Conservation (phyloP, 306 rosid species). For the Acacia confusa region DNA sequence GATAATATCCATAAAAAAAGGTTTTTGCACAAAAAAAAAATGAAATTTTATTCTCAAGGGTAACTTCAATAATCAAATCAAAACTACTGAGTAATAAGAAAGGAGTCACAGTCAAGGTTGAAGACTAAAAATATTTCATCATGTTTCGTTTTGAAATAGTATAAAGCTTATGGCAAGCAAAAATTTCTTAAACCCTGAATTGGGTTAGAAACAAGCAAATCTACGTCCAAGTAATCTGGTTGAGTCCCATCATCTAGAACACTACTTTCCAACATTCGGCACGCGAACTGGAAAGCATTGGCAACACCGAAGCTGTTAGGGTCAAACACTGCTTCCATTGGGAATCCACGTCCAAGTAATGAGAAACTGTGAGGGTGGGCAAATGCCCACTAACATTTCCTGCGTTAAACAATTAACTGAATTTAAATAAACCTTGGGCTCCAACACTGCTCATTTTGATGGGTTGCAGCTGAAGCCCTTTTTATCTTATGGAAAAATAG, state of each 20-base stretch:
- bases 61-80: background rate
- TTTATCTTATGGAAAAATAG: too few relatives aligned
- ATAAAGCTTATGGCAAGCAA: background rate
- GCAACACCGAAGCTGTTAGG: background rate
- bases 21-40: background rate
- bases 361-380: background rate
- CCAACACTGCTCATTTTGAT: too few relatives aligned
- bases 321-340: background rate
- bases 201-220: background rate
- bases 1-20: background rate
- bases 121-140: background rate
- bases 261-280: background rate
- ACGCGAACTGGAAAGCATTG: background rate
- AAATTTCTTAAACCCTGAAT: background rate
- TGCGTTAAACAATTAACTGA: too few relatives aligned
- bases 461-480: too few relatives aligned
- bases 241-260: background rate
- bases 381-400: background rate
- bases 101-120: background rate
- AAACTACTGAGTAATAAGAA: background rate
- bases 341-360: background rate
- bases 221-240: background rate
- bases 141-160: too few relatives aligned
- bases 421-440: too few relatives aligned
- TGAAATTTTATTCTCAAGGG: background rate